These are phyloP conservation scores for Rauvolfia tetraphylla DNA, from an alignment of 257 asterid genomes.

Conservation along the genomic window DNA sequence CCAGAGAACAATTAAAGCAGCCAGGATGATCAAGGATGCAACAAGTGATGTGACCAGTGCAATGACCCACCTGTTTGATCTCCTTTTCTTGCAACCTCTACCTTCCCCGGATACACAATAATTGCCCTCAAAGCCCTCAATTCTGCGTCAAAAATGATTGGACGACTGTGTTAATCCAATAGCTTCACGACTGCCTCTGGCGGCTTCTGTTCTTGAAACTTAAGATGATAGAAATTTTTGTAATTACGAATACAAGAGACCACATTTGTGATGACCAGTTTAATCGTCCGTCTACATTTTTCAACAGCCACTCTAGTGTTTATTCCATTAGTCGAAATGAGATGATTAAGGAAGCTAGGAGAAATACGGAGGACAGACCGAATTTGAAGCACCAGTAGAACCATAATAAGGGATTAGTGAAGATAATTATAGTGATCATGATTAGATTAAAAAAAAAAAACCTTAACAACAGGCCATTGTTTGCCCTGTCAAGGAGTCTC, in stretches of 20 bases:
- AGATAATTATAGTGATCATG: background rate
- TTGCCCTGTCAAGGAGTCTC: conserved; percentile 26
- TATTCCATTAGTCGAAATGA: background rate
- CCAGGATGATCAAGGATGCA: conserved; percentile 10
- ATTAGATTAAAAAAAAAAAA: conserved; percentile 2
- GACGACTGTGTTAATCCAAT: background rate
- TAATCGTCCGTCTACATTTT: too few species aligned
- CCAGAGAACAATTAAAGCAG: conserved; percentile 5
- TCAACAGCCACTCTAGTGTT: background rate
- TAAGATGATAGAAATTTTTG: too few species aligned
- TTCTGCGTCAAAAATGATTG: background rate
- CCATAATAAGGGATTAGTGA: background rate
- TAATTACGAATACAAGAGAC: too few species aligned
- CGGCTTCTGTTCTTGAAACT: too few species aligned
- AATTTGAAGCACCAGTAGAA: background rate
- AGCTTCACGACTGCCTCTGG: too few species aligned
- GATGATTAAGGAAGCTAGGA: background rate
- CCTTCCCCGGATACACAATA: conserved; percentile 12
- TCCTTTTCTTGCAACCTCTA: background rate
- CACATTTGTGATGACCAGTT: too few species aligned
- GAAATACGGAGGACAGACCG: background rate
- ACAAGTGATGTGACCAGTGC: conserved; percentile 17
- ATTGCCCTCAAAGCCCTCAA: background rate
- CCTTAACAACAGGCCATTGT: conserved; percentile 23
- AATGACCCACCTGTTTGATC: conserved; percentile 12